Evolutionary conservation across 371 early-diverging fungal genomes (phyloP), one percentile per base, ranked within the genome.

Genomic region (Mucor velutinosus): DNA sequence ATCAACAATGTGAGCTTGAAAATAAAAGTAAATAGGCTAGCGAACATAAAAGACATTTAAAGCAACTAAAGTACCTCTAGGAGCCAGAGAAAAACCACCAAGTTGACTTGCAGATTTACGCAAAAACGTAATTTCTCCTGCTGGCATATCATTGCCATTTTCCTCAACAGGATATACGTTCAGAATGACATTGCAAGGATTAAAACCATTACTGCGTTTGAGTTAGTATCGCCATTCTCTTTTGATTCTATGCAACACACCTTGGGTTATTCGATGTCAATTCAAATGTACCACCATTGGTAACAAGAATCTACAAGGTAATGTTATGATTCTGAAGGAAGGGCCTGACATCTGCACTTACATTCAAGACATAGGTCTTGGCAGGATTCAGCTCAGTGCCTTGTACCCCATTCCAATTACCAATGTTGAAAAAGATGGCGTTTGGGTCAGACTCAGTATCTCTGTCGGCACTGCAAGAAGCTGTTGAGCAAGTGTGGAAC

Each of bases 81-180:
- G 77, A 11, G 77, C 72, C 37, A 77, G 23, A 25, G 53, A 35
- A 11, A 69, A 41, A 1, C 72, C 77, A 51, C 65, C 65, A 4
- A 77, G 35, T 3, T 66, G 67, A 29, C 63, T 59, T 1, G 55
- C 3, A 1, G 67, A 70, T 49, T 66, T 63, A 27, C 77, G 60
- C 23, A 7, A 0, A 69, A 27, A 3, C 51, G 56, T 21, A 65
- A 65, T 8, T 33, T 19, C 6, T 62, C 67, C 33, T 1, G 37
- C 32, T 17, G 56, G 21, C 0, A 21, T 11, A n/a, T 59, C 74
- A 6, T 33, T 45, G 12, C 72, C 72, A 15, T 27, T 29, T 0
- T 17, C 14, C 59, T 74, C 71, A 8, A 55, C 55, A 0, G 77
- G 72, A 21, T 74, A 77, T 17, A 74, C 62, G 56, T 77, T 77